These are phyloP conservation scores for Phytopythium ostracodes DNA, from an alignment of 352 stramenopile species.

Conservation along the genomic window DNA sequence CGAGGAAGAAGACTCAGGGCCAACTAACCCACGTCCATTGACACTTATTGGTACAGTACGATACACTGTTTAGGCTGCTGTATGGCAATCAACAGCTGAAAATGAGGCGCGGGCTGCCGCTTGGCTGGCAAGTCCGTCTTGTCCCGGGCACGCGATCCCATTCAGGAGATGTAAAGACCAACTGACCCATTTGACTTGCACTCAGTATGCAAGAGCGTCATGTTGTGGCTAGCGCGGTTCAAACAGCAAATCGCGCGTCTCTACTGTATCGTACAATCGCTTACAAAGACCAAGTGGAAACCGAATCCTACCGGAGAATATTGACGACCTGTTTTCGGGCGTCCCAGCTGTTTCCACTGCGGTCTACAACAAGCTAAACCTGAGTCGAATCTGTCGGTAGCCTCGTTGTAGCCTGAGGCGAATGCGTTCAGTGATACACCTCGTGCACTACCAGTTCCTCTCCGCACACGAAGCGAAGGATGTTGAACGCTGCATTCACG, in stretches of 20 bases:
- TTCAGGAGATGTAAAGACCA: not conserved
- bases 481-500: too few species aligned
- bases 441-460: too few species aligned
- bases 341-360: too few species aligned
- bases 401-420: too few species aligned
- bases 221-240: not conserved
- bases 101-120: not conserved
- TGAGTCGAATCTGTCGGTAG: too few species aligned
- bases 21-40: not conserved
- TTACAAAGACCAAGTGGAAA: not conserved
- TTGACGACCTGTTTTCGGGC: not conserved
- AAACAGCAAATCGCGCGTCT: conserved; percentile 3
- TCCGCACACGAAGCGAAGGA: too few species aligned
- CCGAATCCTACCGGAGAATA: not conserved
- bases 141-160: not conserved
- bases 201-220: not conserved
- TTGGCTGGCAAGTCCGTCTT: not conserved
- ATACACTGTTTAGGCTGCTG: not conserved
- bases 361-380: too few species aligned
- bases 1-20: not conserved
- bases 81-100: not conserved
- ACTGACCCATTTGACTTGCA: not conserved
- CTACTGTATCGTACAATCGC: not conserved
- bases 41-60: too few species aligned
- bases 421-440: too few species aligned